Evolutionary conservation across 169 alveolate species (phyloP), one percentile per base, ranked within the genome.

Genomic region (Plasmodium vinckei): DNA sequence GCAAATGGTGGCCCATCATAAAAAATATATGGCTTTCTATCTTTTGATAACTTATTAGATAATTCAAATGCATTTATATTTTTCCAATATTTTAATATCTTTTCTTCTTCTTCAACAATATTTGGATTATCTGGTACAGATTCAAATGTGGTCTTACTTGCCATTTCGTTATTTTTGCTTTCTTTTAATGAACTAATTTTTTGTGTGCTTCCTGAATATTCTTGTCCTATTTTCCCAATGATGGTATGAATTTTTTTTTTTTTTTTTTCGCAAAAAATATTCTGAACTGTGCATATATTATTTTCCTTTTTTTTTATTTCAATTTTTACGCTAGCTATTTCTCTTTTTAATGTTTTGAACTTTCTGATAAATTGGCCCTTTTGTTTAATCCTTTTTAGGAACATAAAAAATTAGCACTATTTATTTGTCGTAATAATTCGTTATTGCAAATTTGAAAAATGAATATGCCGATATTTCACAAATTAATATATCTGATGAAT

Each of bases 1-100:
- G 99, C 99, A 88, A 98, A 99, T 23, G 99, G 99, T 0, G 99
- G 99, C 1, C 99, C 99, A 75, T 99, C 99, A 94, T 98, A 98
- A 94, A 99, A 99, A 19, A 98, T 97, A 92, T 94, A 99, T 44
- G 95, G 94, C 19, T 99, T 98, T 21, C 89, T 93, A 15, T 96
- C 96, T 73, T 96, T 92, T 6, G 96, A 87, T 3, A 94, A 70
- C 72, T 92, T 87, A 27, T 92, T 75, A 65, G 95, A 87, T 39
- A 93, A 91, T 25, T 95, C 91, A 72, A 96, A 96, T 27, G 96
- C 97, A 75, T 93, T 93, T 0, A 96, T 96, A 47, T 94, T 93
- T 13, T 95, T 73, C 98, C 98, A 96, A 75, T 94, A 96, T 27
- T 87, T 87, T 15, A 96, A 92, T 10, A 96, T 84, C 72, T 92